Base-by-base conservation (phyloP, 257 asterid genomes). In the Cordia subcordata region DNA sequence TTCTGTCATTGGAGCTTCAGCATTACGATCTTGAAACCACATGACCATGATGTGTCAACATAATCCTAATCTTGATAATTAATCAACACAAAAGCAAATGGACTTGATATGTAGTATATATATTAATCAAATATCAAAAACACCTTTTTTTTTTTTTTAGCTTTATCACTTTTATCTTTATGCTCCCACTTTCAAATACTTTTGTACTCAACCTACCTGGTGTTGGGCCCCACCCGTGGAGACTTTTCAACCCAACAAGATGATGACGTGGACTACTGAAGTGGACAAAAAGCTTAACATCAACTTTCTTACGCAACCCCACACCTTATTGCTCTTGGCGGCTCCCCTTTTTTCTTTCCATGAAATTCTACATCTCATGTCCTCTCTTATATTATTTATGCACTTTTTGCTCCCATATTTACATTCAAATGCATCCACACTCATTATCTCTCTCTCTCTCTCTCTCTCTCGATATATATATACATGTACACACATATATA, bases 231-330 rank as follows among this genome's bases (percentile, higher is more conserved):
- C 65, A 68, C 55, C 52, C 12, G 15, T 21, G 14, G 27, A 33
- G 61, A 66, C 68, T 70, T 75, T n/a, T 70, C 53, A 23, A 75
- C 42, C 49, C 22, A 58, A 56, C 21, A 53, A 61, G 50, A 69
- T 77, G 67, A 83, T 79, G 84, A 88, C 72, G 71, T 67, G 67
- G 59, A 70, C 27, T 40, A 23, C 60, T 74, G 74, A 70, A 60
- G 79, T 75, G 86, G 77, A 77, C 82, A 76, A 81, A 83, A 88
- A 77, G 94, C 70, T 75, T 78, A 69, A 70, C 84, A 67, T 82
- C 82, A 61, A 75, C 85, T 71, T 78, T 61, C 50, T n/a, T 60
- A 53, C 57, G 55, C 66, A 12, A 15, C 18, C 33, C 55, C 23
- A 15, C 1, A 15, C 22, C 18, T 32, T 61, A 37, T 62, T 76